Conservation (phyloP, 495 filamentous ascomycete species). For the Friedmanniomyces simplex region DNA sequence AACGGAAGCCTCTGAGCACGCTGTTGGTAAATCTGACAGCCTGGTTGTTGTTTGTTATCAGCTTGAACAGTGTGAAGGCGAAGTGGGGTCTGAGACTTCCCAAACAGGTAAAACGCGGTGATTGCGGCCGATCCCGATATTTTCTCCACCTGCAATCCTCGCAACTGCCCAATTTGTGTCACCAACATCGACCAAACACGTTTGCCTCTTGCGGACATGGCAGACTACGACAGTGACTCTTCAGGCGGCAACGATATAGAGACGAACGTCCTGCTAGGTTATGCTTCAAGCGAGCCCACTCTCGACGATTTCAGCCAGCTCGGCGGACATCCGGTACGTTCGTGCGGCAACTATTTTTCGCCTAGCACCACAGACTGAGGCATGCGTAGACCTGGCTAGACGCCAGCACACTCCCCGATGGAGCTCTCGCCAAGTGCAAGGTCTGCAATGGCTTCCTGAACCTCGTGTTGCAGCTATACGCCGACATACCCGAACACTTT, state of each 20-base stretch:
- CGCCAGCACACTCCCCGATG: slow-evolving; percentile 55
- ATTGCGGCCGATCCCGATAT: too few relatives aligned
- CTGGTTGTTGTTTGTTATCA: too few relatives aligned
- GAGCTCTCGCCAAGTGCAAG: slow-evolving; percentile 73
- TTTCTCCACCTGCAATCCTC: not conserved
- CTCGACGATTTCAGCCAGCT: slow-evolving; percentile 84
- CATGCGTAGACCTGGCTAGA: slow-evolving; percentile 69
- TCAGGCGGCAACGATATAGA: slow-evolving; percentile 63
- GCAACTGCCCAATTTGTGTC: not conserved
- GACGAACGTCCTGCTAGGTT: slow-evolving; percentile 85
- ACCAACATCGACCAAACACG: not conserved
- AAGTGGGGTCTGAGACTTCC: not conserved
- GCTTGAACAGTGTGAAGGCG: too few relatives aligned
- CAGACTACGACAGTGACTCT: slow-evolving; percentile 75
- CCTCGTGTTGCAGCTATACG: slow-evolving; percentile 82
- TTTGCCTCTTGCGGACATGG: slow-evolving; percentile 43
- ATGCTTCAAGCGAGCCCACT: slow-evolving; percentile 68
- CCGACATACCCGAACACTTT: slow-evolving; percentile 75
- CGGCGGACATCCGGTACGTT: slow-evolving; percentile 71
- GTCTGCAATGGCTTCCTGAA: slow-evolving; percentile 77
- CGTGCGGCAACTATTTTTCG: slow-evolving; percentile 3
- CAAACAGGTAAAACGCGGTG: not conserved
- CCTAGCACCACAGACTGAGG: not conserved
- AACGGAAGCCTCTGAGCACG: too few relatives aligned
- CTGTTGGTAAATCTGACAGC: too few relatives aligned